Base-by-base conservation (phyloP, 2,329 filamentous ascomycete species). In the Trichoderma simmonsii region DNA sequence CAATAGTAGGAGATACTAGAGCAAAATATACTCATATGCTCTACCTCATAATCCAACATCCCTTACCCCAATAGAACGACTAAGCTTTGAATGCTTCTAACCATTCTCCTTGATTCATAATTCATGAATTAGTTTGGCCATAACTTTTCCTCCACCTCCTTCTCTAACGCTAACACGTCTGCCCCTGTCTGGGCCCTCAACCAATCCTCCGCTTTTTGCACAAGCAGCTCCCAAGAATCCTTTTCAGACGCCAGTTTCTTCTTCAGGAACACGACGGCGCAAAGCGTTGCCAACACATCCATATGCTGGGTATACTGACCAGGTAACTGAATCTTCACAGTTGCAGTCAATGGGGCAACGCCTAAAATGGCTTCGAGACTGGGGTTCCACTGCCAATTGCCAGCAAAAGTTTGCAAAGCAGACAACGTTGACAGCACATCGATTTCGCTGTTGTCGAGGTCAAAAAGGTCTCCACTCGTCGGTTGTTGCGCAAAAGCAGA, bases 201-300 rank as follows among this genome's bases (percentile, higher is more conserved):
- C 87, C 88, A 91, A 0, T 61, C 76, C 76, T 81, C 83, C 0
- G 87, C 89, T 82, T 91, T 92, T 11, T 86, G 85, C 18, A 86
- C 88, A 51, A 92, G 80, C 83, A 92, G 82, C 73, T 90, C 89
- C 90, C 90, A 93, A 7, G 84, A 83, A 3, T 89, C 90, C 77
- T 82, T 80, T 65, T 87, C 82, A 0, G 74, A 79, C 0, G 43
- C 75, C 72, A 88, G 75, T 70, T 82, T 84, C 54, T 66, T 78
- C 76, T 87, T 84, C 73, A 92, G 73, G 56, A 74, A 82, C 3
- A 75, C 71, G 2, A 81, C 74, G 0, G 75, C 79, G 51, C 78
- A 80, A 1, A 77, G 68, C 6, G 81, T 81, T 6, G 78, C 78
- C 7, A 80, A 36, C 6, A 79, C 70, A 4, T 75, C 64, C 6